These are phyloP conservation scores for Auriculariales sp. DNA, from an alignment of 768 basidiomycete genomes.

Conservation along the genomic window DNA sequence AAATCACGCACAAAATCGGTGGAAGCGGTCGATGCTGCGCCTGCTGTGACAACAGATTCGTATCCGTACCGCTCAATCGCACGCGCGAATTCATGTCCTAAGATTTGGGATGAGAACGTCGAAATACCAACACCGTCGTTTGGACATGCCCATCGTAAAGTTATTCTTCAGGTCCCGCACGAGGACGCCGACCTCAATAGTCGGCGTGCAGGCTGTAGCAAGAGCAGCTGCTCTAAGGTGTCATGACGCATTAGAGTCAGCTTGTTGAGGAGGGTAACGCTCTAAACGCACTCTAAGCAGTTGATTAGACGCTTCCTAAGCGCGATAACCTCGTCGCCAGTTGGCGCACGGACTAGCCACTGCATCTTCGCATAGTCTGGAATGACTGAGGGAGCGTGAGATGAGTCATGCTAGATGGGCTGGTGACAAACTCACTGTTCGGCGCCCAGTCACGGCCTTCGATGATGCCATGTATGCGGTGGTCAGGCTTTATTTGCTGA, in stretches of 20 bases:
- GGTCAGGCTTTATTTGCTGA: conserved; percentile 75
- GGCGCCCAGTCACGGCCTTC: conserved; percentile 51
- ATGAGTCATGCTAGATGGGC: background rate
- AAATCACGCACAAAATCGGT: conserved; percentile 57
- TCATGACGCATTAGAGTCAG: conserved; percentile 7
- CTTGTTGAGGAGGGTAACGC: conserved; percentile 3
- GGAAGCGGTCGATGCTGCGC: conserved; percentile 36
- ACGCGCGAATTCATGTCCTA: conserved; percentile 41
- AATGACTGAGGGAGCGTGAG: conserved; percentile 37
- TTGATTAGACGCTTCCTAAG: conserved; percentile 45
- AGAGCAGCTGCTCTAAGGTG: conserved; percentile 46
- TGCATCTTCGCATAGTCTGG: conserved; percentile 68
- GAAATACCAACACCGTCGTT: background rate
- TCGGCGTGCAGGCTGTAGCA: conserved; percentile 33
- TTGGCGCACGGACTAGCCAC: conserved; percentile 61
- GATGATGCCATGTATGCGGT: conserved; percentile 67
- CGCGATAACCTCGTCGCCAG: conserved; percentile 34
- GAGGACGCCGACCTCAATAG: conserved; percentile 24
- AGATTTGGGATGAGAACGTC: background rate
- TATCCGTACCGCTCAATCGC: conserved; percentile 31
- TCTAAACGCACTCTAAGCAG: conserved; percentile 50
- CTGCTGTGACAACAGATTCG: conserved; percentile 11
- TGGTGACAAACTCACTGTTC: conserved; percentile 36
- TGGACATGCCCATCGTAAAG: conserved; percentile 30
- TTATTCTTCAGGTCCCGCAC: conserved; percentile 52